Conservation (phyloP, 1,284 basidiomycete species). For the Marasmius sp. region DNA sequence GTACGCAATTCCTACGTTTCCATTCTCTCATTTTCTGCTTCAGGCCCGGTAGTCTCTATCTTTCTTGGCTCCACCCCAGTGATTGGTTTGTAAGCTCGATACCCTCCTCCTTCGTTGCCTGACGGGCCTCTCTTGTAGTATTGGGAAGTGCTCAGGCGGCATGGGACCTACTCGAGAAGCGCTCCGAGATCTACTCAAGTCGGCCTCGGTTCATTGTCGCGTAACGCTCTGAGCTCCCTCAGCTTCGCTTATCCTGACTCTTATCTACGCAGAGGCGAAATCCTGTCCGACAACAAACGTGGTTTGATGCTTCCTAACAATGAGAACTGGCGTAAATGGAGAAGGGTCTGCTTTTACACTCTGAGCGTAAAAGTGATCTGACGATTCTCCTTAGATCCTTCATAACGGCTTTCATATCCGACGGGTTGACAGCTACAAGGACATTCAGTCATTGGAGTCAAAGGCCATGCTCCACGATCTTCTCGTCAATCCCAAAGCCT, state of each 20-base stretch:
- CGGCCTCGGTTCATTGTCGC: slow-evolving; percentile 43
- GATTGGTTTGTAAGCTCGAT: slow-evolving; percentile 30
- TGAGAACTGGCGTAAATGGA: slow-evolving; percentile 49
- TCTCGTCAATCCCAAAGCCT: slow-evolving; percentile 37
- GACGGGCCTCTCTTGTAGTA: slow-evolving; percentile 25
- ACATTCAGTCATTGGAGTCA: slow-evolving; percentile 52
- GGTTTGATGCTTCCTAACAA: slow-evolving; percentile 48
- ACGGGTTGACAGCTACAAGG: slow-evolving; percentile 42
- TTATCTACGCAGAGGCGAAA: slow-evolving; percentile 39
- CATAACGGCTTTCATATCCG: slow-evolving; percentile 43
- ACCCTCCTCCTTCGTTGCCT: neutral
- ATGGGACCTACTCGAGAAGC: slow-evolving; percentile 55
- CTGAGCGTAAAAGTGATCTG: neutral
- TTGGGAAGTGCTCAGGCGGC: slow-evolving; percentile 49
- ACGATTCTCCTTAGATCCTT: slow-evolving; percentile 33
- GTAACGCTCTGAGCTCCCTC: neutral
- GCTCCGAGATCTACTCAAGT: slow-evolving; percentile 49
- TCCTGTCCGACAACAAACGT: slow-evolving; percentile 47
- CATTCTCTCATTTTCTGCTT: neutral
- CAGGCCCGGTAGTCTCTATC: slow-evolving; percentile 53
- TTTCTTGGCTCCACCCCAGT: slow-evolving; percentile 52
- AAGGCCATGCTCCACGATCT: slow-evolving; percentile 45
- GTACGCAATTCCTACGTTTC: neutral
- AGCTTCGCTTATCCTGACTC: neutral
- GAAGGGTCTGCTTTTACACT: slow-evolving; percentile 33